Percentiles rank a stretch among this genome's conserved stretches.
These are phyloP conservation scores for Liriodendron chinense DNA, from an alignment of 164 flowering plant species.

Conservation along the genomic window DNA sequence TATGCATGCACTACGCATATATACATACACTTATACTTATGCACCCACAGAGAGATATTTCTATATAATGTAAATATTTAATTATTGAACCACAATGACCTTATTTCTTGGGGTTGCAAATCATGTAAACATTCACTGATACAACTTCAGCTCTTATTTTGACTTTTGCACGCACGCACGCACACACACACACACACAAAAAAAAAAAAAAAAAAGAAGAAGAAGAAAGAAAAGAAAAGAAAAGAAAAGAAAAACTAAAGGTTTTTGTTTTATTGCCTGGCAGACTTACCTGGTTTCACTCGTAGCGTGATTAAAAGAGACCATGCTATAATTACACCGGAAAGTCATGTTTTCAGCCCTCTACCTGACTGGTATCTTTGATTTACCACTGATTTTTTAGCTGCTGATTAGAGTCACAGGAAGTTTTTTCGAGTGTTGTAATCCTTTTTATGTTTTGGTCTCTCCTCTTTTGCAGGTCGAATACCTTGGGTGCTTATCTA, in stretches of 20 bases:
- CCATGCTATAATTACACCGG: conserved; percentile 91
- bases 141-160: too few relatives aligned
- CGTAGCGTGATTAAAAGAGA: conserved; percentile 85
- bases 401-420: background rate
- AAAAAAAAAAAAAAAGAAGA: too few relatives aligned
- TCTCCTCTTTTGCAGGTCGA: conserved; percentile 49
- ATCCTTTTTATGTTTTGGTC: conserved; percentile 6
- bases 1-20: too few relatives aligned
- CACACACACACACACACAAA: too few relatives aligned
- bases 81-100: too few relatives aligned
- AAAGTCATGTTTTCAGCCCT: conserved; percentile 93
- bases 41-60: too few relatives aligned
- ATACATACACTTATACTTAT: too few relatives aligned
- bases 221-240: background rate
- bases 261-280: conserved; percentile 6
- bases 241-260: background rate
- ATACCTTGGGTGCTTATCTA: conserved; percentile 83
- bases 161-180: too few relatives aligned
- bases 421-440: background rate
- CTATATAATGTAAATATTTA: too few relatives aligned
- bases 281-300: conserved; percentile 97
- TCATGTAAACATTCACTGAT: too few relatives aligned
- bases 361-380: conserved; percentile 76
- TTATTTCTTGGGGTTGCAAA: too few relatives aligned
- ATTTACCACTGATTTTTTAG: background rate